Base-by-base conservation (phyloP, 2,329 filamentous ascomycete genomes). In the Aureobasidium sp. region DNA sequence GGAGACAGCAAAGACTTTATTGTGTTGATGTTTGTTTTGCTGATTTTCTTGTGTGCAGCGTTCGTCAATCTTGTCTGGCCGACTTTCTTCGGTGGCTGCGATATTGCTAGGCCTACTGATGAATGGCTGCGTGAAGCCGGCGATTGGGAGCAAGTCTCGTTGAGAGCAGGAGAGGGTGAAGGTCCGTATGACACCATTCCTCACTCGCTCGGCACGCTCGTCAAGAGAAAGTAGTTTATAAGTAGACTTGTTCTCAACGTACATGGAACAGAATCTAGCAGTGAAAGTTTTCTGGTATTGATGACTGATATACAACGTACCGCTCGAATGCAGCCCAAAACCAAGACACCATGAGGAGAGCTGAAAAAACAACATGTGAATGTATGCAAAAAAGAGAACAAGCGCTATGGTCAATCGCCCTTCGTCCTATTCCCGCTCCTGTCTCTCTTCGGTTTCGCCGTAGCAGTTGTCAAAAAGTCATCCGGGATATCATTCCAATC, bases 401-500 rank as follows among this genome's bases (percentile, higher is more conserved):
- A 8, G 15, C 17, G 47, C 47, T 34, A 49, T 41, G 14, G 1
- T 51, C 36, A 61, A 37, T 61, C 57, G 3, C 47, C 57, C 37
- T 61, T 61, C 1, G 57, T 17, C 17, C 57, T 39, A 31, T 61
- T 42, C 14, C 42, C 25, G 5, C 57, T 61, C 27, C 57, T 61
- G 14, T 61, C 57, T 14, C 57, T 39, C 2, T 61, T 61, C 17
- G 57, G 45, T 37, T 61, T 61, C 3, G 20, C 20, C 0, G 47
- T 44, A 36, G 56, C 45, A 25, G 57, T 25, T 12, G 47, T 52
- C 37, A 61, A 34, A 52, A 61, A 61, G 57, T 77, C 78, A 5
- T 78, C 77, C 15, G 78, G 78, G 5, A 81, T 70, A 63, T 81
- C 78, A 61, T 81, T 81, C 78, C 78, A 80, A 59, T 78, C 76